Evolutionary conservation across 73 alveolate genomes (phyloP), one percentile per base, ranked within the genome.

Genomic region (Tetrahymena borealis): DNA sequence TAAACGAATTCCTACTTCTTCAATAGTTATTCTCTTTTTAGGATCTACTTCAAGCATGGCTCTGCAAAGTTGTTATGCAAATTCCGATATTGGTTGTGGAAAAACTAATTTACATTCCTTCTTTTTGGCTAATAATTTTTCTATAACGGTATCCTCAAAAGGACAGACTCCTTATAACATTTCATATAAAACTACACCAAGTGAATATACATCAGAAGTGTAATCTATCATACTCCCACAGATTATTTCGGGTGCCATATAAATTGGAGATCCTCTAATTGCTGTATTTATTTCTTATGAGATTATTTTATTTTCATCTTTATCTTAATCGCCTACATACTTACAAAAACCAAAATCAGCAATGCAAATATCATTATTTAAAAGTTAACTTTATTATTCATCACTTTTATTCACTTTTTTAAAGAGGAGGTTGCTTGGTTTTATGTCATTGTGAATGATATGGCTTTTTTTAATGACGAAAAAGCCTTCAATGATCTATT

Each of bases 191-290:
- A 94, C 95, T 0, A 94, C 94, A 28, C 96, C 96, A 33, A 94
- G 90, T 28, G 95, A 91, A 91, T 94, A 94, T 28, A 91, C 94
- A 94, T 94, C 96, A 35, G 95, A 91, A 31, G 79, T 92, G 24
- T 79, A 78, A 60, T 92, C 93, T 38, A 91, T 91, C 0, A 94
- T 85, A 33, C 95, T 90, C 10, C 95, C 95, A 91, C 43, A 41
- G 38, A 94, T 38, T 9, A 94, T 94, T 38, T 94, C 96, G 5
- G 96, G 96, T 38, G 96, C 96, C 94, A 94, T 94, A 91, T 94
- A 94, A 13, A 94, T 91, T 39, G 96, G 93, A 15, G 96, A 91
- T 4, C 96, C 96, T 36, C 91, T 94, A 78, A 90, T 79, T 31
- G 96, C 91, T 39, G 60, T 33, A n/a, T 93, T 85, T 1, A 93